phyloP scores from a whole-genome alignment of 2,329 filamentous ascomycete species.

The Trichoderma simmonsii region DNA sequence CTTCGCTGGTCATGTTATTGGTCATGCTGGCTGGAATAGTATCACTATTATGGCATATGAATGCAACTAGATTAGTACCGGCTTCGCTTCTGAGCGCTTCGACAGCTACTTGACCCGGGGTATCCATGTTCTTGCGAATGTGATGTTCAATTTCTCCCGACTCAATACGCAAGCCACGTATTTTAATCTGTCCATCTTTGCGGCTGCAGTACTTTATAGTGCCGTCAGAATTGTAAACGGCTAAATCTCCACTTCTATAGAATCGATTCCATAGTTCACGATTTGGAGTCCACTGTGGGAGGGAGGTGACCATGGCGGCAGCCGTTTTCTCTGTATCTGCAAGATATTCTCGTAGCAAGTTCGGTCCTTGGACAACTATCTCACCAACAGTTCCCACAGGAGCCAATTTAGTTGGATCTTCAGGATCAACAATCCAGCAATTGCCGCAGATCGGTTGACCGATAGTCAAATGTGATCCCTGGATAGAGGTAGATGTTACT shows the following conservation, averaged over 20 bases:
- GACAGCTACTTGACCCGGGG: background rate
- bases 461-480: slow-evolving; percentile 3
- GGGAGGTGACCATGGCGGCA: background rate
- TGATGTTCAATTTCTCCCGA: slow-evolving; percentile 15
- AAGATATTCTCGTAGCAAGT: background rate
- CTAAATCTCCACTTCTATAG: slow-evolving; percentile 11
- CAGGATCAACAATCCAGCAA: slow-evolving; percentile 13
- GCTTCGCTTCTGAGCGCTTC: background rate
- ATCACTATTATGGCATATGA: background rate
- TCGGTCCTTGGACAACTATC: slow-evolving; percentile 6
- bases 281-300: background rate
- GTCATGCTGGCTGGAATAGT: background rate
- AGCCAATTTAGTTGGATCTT: background rate
- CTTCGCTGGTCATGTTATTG: background rate
- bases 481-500: background rate
- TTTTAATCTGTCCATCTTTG: slow-evolving; percentile 14
- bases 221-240: slow-evolving; percentile 6
- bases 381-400: slow-evolving; percentile 4
- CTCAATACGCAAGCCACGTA: slow-evolving; percentile 13
- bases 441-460: background rate
- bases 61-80: background rate
- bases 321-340: background rate
- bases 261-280: background rate
- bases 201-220: background rate
- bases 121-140: background rate